A percentile compares a stretch with the other conserved stretches of the same genome.
These are phyloP conservation scores for Eucalyptus cloeziana DNA, from an alignment of 345 rosid genomes.

Conservation along the genomic window DNA sequence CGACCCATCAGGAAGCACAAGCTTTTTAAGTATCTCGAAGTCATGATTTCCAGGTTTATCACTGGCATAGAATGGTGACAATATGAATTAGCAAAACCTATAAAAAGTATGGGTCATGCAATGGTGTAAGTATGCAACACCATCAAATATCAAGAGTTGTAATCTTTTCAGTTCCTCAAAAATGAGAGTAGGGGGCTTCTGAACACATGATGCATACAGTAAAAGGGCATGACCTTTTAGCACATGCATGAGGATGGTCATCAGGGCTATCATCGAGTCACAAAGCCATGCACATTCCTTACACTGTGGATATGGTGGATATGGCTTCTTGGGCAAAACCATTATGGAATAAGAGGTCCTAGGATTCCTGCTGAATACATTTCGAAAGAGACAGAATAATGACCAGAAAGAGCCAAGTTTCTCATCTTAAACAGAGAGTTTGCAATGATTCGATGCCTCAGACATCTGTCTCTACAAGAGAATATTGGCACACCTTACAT, in stretches of 20 bases:
- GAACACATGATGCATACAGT: not conserved
- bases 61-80: not conserved
- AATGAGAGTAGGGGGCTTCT: not conserved
- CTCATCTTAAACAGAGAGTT: not conserved
- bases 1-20: constrained; percentile 41
- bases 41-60: constrained; percentile 46
- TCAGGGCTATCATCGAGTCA: not conserved
- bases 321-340: not conserved
- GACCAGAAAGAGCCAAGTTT: not conserved
- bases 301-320: not conserved
- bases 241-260: not conserved
- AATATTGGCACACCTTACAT: constrained; percentile 19
- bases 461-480: not conserved
- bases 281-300: not conserved
- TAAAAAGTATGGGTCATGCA: not conserved
- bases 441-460: not conserved
- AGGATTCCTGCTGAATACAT: not conserved
- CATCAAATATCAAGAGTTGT: not conserved
- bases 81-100: not conserved
- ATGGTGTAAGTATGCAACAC: not conserved
- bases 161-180: not conserved
- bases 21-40: constrained; percentile 36
- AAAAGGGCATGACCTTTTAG: not conserved
- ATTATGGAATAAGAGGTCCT: not conserved
- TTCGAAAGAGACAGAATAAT: not conserved